phyloP scores from a whole-genome alignment of 2,329 filamentous ascomycete genomes.

The Sarocladium strictum region DNA sequence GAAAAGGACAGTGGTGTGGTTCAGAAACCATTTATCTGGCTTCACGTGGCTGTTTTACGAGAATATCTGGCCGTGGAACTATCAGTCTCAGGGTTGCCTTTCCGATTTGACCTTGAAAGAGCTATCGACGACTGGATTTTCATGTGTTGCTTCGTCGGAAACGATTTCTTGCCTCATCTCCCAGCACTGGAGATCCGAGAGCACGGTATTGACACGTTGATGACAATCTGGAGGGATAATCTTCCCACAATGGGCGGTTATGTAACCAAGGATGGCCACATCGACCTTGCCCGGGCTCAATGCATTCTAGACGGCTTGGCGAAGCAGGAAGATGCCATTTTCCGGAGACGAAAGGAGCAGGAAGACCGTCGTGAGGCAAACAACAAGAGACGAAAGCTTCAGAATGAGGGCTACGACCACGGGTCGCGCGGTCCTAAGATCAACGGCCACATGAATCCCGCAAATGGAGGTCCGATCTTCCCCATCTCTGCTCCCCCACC shows the following conservation, averaged over 20 bases:
- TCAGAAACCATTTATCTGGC: constrained; percentile 95
- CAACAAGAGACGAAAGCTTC: constrained; percentile 70
- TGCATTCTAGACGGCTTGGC: constrained; percentile 82
- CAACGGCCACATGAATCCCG: constrained; percentile 29
- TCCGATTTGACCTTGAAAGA: constrained; percentile 87
- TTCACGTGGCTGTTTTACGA: constrained; percentile 84
- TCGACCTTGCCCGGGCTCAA: constrained; percentile 82
- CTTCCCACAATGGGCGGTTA: constrained; percentile 90
- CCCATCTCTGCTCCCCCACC: constrained; percentile 42
- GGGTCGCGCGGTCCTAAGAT: constrained; percentile 17
- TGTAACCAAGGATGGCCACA: constrained; percentile 88
- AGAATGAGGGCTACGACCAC: constrained; percentile 44
- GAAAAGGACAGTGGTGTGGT: constrained; percentile 67
- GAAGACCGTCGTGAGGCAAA: constrained; percentile 80
- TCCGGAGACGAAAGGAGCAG: constrained; percentile 76
- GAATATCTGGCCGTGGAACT: constrained; percentile 93
- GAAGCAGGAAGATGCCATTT: constrained; percentile 90
- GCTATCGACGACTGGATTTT: constrained; percentile 98
- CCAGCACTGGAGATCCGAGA: constrained; percentile 97
- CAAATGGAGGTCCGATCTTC: constrained; percentile 25
- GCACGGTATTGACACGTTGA: constrained; percentile 92
- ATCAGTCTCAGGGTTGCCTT: constrained; percentile 73
- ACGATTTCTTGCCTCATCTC: constrained; percentile 95
- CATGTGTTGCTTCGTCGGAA: constrained; percentile 98
- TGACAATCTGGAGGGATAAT: constrained; percentile 95